A percentile compares a stretch with the other conserved stretches of the same genome.
These are phyloP conservation scores for Grosmannia serpens DNA, from an alignment of 2,329 filamentous ascomycete species.

Conservation along the genomic window DNA sequence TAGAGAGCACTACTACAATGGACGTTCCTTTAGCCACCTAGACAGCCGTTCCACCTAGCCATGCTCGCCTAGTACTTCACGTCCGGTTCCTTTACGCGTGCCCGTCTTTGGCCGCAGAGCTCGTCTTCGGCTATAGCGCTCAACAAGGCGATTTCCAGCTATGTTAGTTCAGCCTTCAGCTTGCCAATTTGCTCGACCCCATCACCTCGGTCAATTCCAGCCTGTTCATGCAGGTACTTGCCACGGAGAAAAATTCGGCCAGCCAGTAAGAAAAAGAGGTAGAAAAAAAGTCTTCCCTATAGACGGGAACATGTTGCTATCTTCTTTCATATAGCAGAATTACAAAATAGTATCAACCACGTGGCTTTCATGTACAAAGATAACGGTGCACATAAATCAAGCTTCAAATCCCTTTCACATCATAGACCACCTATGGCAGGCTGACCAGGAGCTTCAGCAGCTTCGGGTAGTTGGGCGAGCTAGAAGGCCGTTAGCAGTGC, in stretches of 20 bases:
- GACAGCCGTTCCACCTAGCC: no score
- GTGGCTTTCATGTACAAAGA: not conserved
- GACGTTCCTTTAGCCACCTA: no score
- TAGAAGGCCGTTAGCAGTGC: not conserved
- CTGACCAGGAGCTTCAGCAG: slow-evolving; percentile 13
- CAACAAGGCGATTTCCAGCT: no score
- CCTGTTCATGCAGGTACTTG: slow-evolving; percentile 19
- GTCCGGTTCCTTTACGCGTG: no score
- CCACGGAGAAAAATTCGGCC: not conserved
- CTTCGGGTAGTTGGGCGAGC: slow-evolving; percentile 14
- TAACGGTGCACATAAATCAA: not conserved
- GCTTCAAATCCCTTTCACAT: not conserved
- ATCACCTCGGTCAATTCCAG: slow-evolving; percentile 15
- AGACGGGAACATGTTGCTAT: not conserved
- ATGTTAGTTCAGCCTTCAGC: slow-evolving; percentile 19
- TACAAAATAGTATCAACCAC: not conserved
- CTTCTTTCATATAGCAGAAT: not conserved
- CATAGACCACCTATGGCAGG: slow-evolving; percentile 1
- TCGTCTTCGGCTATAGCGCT: no score
- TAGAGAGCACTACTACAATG: no score
- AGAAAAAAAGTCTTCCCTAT: not conserved
- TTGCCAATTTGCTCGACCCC: slow-evolving; percentile 14
- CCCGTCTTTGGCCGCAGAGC: no score
- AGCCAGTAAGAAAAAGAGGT: not conserved
- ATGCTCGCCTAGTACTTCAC: no score